Conservation (phyloP, 805 yeast species). For the Sugiyamaella qingdaonensis region DNA sequence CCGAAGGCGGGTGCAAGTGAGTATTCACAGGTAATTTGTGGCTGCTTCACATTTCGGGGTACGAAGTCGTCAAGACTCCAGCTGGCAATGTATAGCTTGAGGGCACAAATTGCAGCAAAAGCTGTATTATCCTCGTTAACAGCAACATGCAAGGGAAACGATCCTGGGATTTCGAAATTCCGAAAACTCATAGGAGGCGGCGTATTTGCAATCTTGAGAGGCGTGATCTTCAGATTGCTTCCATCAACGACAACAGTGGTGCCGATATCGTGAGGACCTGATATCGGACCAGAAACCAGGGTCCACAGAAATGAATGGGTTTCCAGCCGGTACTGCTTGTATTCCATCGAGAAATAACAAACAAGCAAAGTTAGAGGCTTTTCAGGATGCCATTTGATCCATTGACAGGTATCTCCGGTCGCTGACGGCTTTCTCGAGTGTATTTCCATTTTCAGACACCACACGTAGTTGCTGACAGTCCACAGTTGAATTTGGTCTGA, state of each 20-base stretch:
- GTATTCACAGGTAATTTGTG: not conserved
- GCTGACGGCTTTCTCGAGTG: constrained; percentile 18
- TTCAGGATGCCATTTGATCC: constrained; percentile 79
- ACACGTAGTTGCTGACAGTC: constrained; percentile 89
- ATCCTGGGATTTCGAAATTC: constrained; percentile 49
- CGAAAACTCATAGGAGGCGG: constrained; percentile 92
- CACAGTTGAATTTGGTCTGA: constrained; percentile 70
- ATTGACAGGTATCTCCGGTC: constrained; percentile 38
- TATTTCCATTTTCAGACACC: constrained; percentile 88
- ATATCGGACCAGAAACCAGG: constrained; percentile 63
- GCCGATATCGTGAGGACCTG: constrained; percentile 68
- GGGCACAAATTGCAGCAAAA: constrained; percentile 54
- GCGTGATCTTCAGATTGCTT: constrained; percentile 63
- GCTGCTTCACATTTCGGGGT: constrained; percentile 6
- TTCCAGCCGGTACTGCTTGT: constrained; percentile 37
- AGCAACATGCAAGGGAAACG: constrained; percentile 60
- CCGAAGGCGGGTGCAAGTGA: not conserved
- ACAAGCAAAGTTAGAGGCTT: constrained; percentile 72
- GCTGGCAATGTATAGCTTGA: constrained; percentile 44
- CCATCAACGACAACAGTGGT: constrained; percentile 83
- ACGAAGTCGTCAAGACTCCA: constrained; percentile 25
- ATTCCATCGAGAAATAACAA: constrained; percentile 33
- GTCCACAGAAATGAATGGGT: constrained; percentile 65
- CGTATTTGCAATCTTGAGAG: constrained; percentile 75
- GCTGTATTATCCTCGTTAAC: constrained; percentile 54